These are phyloP conservation scores for Ocimum tenuiflorum DNA, from an alignment of 257 asterid genomes.

Conservation along the genomic window DNA sequence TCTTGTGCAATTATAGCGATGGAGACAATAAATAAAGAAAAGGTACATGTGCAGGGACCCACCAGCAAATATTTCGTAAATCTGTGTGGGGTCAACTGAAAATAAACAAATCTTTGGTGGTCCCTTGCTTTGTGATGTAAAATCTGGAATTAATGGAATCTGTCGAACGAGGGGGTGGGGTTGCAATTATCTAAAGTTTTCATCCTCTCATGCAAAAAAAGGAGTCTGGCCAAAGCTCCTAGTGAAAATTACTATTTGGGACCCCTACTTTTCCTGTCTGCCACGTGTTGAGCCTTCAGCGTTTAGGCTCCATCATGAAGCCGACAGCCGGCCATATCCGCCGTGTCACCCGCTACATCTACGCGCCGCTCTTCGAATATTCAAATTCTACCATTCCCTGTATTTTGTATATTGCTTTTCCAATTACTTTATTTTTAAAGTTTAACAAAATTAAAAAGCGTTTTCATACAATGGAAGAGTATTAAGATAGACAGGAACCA, in stretches of 20 bases:
- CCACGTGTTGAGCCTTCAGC: constrained; percentile 31
- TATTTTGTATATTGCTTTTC: too few relatives aligned
- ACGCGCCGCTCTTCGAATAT: too few relatives aligned
- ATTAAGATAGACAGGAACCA: too few relatives aligned
- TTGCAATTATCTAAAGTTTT: constrained; percentile 20
- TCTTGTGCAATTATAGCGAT: constrained; percentile 33
- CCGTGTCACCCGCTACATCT: constrained; percentile 3
- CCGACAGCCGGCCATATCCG: constrained; percentile 20
- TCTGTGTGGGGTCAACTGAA: constrained; percentile 34
- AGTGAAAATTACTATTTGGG: constrained; percentile 21
- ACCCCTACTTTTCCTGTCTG: constrained; percentile 34
- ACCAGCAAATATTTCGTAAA: constrained; percentile 31
- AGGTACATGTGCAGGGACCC: constrained; percentile 40
- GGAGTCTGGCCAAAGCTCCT: constrained; percentile 14
- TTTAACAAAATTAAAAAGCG: too few relatives aligned
- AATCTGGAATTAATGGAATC: constrained; percentile 31
- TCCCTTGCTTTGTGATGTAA: constrained; percentile 26
- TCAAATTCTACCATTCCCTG: too few relatives aligned
- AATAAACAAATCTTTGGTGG: constrained; percentile 53
- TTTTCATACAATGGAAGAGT: too few relatives aligned
- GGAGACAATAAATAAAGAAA: constrained; percentile 35
- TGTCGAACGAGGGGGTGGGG: constrained; percentile 13
- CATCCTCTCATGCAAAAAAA: constrained; percentile 7
- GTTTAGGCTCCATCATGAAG: constrained; percentile 21
- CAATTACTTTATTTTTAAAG: too few relatives aligned